These are phyloP conservation scores for Myochromella boudieri DNA, from an alignment of 768 basidiomycete genomes.

Conservation along the genomic window DNA sequence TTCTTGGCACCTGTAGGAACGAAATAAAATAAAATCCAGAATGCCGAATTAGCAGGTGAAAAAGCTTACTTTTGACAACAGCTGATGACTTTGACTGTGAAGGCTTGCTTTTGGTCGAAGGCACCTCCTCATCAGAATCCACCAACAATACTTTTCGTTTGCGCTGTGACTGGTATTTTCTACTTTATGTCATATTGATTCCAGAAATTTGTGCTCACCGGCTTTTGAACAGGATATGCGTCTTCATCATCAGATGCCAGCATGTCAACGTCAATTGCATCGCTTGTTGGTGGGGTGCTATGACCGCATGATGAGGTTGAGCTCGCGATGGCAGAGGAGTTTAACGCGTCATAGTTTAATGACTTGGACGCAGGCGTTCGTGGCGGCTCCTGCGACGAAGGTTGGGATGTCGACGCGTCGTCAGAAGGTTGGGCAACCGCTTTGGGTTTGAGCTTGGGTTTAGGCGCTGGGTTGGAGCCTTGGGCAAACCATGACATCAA, in stretches of 20 bases:
- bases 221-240: conserved; percentile 21
- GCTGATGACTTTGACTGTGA: conserved; percentile 38
- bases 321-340: conserved; percentile 39
- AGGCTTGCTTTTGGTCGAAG: conserved; percentile 24
- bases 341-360: conserved; percentile 24
- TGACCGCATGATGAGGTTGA: conserved; percentile 47
- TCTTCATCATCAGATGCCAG: conserved; percentile 50
- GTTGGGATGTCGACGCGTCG: conserved; percentile 32
- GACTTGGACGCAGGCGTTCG: conserved; percentile 40
- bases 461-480: conserved; percentile 22
- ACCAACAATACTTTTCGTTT: conserved; percentile 72
- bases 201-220: conserved; percentile 8
- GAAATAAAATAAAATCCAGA: conserved; percentile 5
- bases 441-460: conserved; percentile 20
- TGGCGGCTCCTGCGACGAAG: conserved; percentile 34
- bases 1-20: conserved; percentile 51
- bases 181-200: background rate
- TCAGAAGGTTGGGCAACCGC: conserved; percentile 12
- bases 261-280: conserved; percentile 78
- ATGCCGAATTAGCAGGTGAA: background rate
- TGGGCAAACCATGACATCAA: conserved; percentile 68
- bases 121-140: conserved; percentile 64
- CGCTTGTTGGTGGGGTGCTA: conserved; percentile 77
- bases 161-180: conserved; percentile 32
- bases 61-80: conserved; percentile 29